Evolutionary conservation across 2,329 filamentous ascomycete genomes (phyloP).

Genomic region (Penicillium sclerotiorum): DNA sequence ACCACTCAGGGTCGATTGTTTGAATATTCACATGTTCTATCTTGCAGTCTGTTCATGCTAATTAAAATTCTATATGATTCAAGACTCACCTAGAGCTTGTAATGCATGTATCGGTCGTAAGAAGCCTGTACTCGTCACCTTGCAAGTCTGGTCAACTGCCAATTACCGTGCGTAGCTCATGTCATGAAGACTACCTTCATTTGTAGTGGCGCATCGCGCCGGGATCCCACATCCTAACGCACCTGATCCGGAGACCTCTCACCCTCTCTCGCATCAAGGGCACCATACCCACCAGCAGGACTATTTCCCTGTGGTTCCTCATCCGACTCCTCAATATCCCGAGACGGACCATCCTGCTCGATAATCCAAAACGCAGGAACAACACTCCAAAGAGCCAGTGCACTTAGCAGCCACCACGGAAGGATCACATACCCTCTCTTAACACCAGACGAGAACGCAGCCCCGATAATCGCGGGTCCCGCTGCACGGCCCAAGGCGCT

Average conservation of each 20-base stretch:
- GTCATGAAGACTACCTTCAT: too few relatives aligned
- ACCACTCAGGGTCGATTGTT: neutral
- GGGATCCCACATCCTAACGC: too few relatives aligned
- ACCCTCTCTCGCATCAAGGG: constrained; percentile 3
- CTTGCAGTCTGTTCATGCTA: neutral
- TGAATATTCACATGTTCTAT: neutral
- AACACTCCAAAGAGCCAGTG: constrained; percentile 65
- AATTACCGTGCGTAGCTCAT: too few relatives aligned
- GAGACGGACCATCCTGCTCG: constrained; percentile 69
- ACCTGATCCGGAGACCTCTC: neutral
- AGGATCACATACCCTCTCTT: constrained; percentile 74
- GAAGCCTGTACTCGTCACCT: too few relatives aligned
- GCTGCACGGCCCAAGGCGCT: constrained; percentile 76
- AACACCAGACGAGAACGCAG: constrained; percentile 74
- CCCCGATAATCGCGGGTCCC: constrained; percentile 75
- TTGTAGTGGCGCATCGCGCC: too few relatives aligned
- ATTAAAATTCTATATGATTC: constrained; percentile 1
- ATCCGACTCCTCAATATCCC: constrained; percentile 34
- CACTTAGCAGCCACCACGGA: constrained; percentile 78
- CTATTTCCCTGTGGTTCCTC: constrained; percentile 25
- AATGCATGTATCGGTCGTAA: too few relatives aligned
- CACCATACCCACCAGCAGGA: constrained; percentile 10
- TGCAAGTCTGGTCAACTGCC: too few relatives aligned
- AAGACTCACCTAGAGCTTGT: neutral
- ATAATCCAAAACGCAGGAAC: constrained; percentile 74